Evolutionary conservation across 768 basidiomycete genomes (phyloP).

Genomic region (Termitomyces eurrhizus): DNA sequence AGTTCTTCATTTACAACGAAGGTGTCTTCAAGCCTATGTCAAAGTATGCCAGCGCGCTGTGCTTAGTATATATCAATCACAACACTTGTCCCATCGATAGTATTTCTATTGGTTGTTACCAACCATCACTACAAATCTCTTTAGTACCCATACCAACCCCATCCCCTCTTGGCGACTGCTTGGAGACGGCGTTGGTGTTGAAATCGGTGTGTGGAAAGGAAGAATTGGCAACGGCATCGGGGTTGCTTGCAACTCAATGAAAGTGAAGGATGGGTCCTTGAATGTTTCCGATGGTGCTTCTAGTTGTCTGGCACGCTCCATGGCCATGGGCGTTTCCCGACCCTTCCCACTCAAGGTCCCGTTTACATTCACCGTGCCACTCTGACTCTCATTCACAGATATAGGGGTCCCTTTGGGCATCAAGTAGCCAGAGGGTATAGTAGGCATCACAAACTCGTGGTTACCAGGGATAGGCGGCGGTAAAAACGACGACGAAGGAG

Average conservation of each 20-base stretch:
- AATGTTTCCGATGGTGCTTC: background rate
- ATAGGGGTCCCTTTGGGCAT: slow-evolving; percentile 6
- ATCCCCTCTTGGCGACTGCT: too few relatives aligned
- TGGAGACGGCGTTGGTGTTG: background rate
- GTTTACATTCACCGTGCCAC: background rate
- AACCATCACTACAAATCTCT: too few relatives aligned
- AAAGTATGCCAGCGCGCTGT: too few relatives aligned
- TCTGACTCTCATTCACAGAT: slow-evolving; percentile 4
- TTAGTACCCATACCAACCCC: too few relatives aligned
- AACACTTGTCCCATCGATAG: too few relatives aligned
- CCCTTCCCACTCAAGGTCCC: background rate
- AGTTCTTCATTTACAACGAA: too few relatives aligned
- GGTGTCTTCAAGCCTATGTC: too few relatives aligned
- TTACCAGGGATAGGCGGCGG: slow-evolving; percentile 64
- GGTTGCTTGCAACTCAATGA: background rate
- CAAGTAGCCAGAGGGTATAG: slow-evolving; percentile 27
- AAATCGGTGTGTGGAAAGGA: background rate
- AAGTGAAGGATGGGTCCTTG: background rate
- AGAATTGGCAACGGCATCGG: slow-evolving; percentile 3
- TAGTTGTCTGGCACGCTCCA: background rate
- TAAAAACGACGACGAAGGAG: slow-evolving; percentile 63
- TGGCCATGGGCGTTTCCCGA: background rate
- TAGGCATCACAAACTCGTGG: slow-evolving; percentile 63
- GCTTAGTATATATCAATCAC: too few relatives aligned
- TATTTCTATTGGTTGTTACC: too few relatives aligned